Evolutionary conservation across 257 asterid genomes (phyloP).

Genomic region (Rhazya stricta): DNA sequence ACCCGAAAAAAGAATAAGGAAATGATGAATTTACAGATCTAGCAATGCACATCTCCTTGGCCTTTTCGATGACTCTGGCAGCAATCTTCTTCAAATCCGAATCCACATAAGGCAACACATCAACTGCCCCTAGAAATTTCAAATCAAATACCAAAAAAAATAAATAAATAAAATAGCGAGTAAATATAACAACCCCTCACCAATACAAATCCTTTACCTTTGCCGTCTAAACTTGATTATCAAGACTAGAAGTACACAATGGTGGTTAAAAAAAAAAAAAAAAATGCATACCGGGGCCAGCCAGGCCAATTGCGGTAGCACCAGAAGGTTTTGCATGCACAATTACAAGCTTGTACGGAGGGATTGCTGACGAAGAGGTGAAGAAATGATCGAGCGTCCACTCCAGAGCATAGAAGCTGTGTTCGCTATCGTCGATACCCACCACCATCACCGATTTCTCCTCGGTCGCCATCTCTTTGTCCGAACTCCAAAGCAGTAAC

Average conservation of each 20-base stretch:
- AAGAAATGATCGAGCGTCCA: conserved; percentile 79
- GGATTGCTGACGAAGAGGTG: conserved; percentile 29
- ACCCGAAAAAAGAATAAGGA: background rate
- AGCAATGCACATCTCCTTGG: conserved; percentile 53
- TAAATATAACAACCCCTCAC: no score
- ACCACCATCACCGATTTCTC: conserved; percentile 80
- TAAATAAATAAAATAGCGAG: no score
- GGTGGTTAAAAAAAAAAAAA: background rate
- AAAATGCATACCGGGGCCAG: conserved; percentile 56
- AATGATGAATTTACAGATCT: conserved; percentile 40
- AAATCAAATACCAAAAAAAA: background rate
- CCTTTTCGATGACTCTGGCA: conserved; percentile 51
- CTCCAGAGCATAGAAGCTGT: conserved; percentile 67
- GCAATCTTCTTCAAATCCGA: conserved; percentile 70
- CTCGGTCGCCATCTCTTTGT: conserved; percentile 14
- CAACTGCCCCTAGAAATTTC: conserved; percentile 47
- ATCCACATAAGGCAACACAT: conserved; percentile 60
- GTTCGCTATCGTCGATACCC: conserved; percentile 77
- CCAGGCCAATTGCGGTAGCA: conserved; percentile 44
- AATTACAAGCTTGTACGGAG: conserved; percentile 53
- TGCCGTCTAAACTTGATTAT: background rate
- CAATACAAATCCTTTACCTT: no score
- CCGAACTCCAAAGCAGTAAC: background rate
- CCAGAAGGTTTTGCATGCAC: conserved; percentile 70
- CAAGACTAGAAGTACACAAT: background rate